Evolutionary conservation across 495 filamentous ascomycete genomes (phyloP).

Genomic region (Articulospora tetracladia): DNA sequence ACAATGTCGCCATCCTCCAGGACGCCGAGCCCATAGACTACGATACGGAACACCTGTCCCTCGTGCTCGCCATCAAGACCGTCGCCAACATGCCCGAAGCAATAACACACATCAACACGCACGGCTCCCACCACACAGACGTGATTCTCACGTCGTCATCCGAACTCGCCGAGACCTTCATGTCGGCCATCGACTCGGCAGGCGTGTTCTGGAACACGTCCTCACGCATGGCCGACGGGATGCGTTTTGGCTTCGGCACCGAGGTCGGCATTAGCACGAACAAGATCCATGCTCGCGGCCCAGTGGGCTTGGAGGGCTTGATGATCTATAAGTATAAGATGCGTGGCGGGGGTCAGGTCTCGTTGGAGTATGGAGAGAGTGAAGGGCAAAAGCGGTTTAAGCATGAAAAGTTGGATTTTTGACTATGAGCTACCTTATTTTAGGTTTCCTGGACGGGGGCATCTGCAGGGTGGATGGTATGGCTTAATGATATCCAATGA

Average conservation of each 20-base stretch:
- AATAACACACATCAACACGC: constrained; percentile 82
- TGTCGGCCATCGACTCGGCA: constrained; percentile 78
- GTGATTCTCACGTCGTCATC: constrained; percentile 71
- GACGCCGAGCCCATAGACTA: constrained; percentile 68
- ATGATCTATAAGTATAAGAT: constrained; percentile 97
- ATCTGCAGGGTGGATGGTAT: not conserved
- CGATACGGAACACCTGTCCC: constrained; percentile 83
- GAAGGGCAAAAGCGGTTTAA: constrained; percentile 63
- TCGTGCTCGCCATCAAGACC: constrained; percentile 80
- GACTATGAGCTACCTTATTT: not conserved
- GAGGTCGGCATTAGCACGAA: constrained; percentile 98
- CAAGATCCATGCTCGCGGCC: constrained; percentile 93
- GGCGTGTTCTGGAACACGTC: constrained; percentile 98
- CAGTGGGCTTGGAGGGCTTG: constrained; percentile 89
- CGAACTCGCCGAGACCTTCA: constrained; percentile 69
- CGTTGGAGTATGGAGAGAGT: constrained; percentile 67
- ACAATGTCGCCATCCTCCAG: constrained; percentile 42
- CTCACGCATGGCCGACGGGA: constrained; percentile 91
- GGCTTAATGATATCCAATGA: not conserved
- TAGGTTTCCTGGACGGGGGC: not conserved
- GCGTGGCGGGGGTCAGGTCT: constrained; percentile 72
- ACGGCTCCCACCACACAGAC: constrained; percentile 95
- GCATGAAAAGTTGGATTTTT: constrained; percentile 45
- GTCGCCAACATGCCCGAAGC: constrained; percentile 65
- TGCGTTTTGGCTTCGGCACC: constrained; percentile 95